These are phyloP conservation scores for Beauveria brongniartii DNA, from an alignment of 2,329 filamentous ascomycete genomes.

Conservation along the genomic window DNA sequence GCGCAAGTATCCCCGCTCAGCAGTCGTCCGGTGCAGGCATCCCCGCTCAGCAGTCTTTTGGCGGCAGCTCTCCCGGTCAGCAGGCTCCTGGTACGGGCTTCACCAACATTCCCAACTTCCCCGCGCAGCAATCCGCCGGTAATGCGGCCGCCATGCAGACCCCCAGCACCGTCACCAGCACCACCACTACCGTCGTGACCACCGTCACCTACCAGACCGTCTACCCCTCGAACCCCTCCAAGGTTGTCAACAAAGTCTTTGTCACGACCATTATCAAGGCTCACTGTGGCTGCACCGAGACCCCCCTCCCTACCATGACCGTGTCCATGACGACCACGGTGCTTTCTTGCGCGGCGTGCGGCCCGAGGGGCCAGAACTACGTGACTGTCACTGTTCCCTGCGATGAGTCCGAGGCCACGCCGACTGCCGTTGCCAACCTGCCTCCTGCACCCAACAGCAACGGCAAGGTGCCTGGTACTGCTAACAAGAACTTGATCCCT, in stretches of 20 bases:
- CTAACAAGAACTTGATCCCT: too few species aligned
- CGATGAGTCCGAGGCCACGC: neutral
- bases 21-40: neutral
- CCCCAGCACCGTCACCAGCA: neutral
- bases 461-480: too few species aligned
- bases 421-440: neutral
- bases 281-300: constrained; percentile 9
- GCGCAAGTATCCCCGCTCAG: neutral
- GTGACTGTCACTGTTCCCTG: constrained; percentile 7
- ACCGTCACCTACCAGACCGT: constrained; percentile 10
- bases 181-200: constrained; percentile 7
- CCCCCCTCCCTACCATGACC: neutral
- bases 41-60: neutral
- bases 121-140: neutral
- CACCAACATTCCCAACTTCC: too few species aligned
- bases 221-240: neutral
- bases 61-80: neutral
- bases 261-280: constrained; percentile 8
- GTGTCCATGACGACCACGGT: constrained; percentile 10
- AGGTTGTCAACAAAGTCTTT: neutral
- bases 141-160: neutral
- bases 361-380: neutral
- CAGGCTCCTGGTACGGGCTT: neutral
- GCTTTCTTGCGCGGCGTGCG: constrained; percentile 3
- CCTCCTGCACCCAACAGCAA: too few species aligned